Percentiles rank a stretch among this genome's conserved stretches.
Conservation (phyloP, 2,329 filamentous ascomycete species). For the Stenocarpella maydis region DNA sequence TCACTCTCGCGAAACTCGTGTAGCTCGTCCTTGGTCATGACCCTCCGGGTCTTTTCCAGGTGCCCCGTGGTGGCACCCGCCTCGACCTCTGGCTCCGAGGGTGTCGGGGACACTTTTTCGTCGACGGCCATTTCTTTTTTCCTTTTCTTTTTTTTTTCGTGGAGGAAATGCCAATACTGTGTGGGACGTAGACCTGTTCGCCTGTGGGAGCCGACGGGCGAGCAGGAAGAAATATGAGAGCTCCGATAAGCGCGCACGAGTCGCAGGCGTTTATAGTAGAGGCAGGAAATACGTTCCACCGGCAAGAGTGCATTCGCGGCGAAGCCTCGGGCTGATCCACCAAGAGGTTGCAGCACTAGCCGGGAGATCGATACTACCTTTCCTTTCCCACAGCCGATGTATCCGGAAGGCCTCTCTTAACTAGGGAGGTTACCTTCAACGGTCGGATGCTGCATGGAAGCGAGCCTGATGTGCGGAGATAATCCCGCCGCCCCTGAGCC, state of each 20-base stretch:
- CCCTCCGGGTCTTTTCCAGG: constrained; percentile 2
- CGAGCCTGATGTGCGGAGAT: background rate
- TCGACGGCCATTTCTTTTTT: constrained; percentile 15
- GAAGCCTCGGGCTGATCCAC: background rate
- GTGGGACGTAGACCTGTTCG: background rate
- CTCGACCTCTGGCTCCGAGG: background rate
- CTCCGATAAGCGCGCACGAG: background rate
- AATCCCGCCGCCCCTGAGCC: background rate
- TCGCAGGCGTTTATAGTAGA: background rate
- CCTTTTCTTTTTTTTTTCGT: no score
- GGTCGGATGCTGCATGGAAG: background rate
- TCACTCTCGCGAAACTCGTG: constrained; percentile 48
- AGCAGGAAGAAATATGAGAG: background rate
- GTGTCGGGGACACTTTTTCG: constrained; percentile 10
- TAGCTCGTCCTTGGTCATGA: constrained; percentile 37
- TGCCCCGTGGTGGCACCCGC: background rate
- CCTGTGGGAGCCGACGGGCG: background rate
- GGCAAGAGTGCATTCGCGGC: background rate
- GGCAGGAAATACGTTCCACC: constrained; percentile 16
- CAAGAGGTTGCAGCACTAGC: constrained; percentile 1
- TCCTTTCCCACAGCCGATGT: no score
- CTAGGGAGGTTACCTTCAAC: no score
- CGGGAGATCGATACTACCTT: constrained; percentile 15
- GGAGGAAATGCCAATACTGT: background rate
- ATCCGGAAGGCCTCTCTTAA: no score